Evolutionary conservation across 2,329 filamentous ascomycete species (phyloP), one percentile per base, ranked within the genome.

Genomic region (Cladosporium velox): DNA sequence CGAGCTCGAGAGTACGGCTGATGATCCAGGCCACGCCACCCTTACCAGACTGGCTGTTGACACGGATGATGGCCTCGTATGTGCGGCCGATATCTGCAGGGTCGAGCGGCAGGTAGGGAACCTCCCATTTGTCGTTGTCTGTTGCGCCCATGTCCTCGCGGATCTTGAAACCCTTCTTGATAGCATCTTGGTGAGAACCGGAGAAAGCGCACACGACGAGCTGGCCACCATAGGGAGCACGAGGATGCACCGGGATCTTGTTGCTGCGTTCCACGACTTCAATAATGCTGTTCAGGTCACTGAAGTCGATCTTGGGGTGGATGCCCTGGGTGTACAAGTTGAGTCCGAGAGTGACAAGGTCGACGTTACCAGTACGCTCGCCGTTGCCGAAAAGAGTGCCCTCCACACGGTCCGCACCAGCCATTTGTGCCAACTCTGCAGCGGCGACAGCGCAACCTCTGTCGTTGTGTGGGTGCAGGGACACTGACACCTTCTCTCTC

Each of bases 11-110:
- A 74, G 92, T 90, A 72, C 91, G 90, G 76, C 93, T 89, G 76
- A 98, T 93, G 76, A 98, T 91, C 91, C 92, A 98, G 60, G 94
- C 93, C 67, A 92, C 90, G 72, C 95, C 95, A 68, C 94, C 94
- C 82, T 99, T 98, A 70, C 94, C 94, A 73, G 88, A 92, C 78
- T 98, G 94, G 21, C 92, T 96, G 84, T 98, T 99, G 86, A 98
- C 94, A 67, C 94, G 91, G 77, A 98, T 98, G 76, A 98, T 91
- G 67, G 94, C 94, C 80, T 98, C 93, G 86, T 98, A 98, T n/a
- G 90, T 97, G 66, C 94, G 89, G 60, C 94, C 94, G 70, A 98
- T 97, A 75, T 98, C 94, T 75, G 91, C 86, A 5, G 94, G 94
- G 75, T 98, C 94, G 73, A 98, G 86, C 14, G 94, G 94, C 59